Evolutionary conservation across 176 grass and related monocot species (phyloP).

Genomic region (Secale cereale): DNA sequence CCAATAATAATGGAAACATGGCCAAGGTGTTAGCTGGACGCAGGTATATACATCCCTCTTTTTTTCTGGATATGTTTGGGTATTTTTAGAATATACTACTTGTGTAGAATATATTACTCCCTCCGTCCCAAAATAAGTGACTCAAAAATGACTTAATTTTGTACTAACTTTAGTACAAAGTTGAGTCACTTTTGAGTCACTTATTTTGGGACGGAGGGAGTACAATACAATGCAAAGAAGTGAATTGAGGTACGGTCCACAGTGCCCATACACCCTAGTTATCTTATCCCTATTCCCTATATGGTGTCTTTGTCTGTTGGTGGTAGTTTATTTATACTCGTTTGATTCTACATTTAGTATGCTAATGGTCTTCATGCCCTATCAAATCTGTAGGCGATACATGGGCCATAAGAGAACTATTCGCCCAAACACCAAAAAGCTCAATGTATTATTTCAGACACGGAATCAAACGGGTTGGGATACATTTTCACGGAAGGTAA

Average conservation of each 20-base stretch:
- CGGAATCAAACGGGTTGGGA: constrained; percentile 62
- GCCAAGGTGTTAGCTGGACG: constrained; percentile 88
- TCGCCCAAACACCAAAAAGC: constrained; percentile 77
- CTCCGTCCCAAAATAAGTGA: too few relatives aligned
- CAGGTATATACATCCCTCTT: constrained; percentile 55
- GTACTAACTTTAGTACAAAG: too few relatives aligned
- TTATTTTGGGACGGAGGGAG: too few relatives aligned
- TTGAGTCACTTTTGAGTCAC: too few relatives aligned
- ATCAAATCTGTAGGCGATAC: constrained; percentile 61
- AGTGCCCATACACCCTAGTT: background rate
- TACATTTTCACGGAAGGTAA: constrained; percentile 57
- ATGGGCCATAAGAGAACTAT: constrained; percentile 97
- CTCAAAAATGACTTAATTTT: too few relatives aligned
- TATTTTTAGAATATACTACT: background rate
- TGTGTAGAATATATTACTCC: background rate
- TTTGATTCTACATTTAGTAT: background rate
- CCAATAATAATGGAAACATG: constrained; percentile 99
- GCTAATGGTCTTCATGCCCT: background rate
- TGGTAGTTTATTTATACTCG: background rate
- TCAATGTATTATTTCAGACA: constrained; percentile 57
- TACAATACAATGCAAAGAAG: background rate
- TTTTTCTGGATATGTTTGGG: background rate
- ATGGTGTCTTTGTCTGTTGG: background rate
- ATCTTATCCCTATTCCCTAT: background rate
- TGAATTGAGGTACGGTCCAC: background rate